These are phyloP conservation scores for Dimargaris xerosporica DNA, from an alignment of 192 early-diverging fungal species.

Conservation along the genomic window DNA sequence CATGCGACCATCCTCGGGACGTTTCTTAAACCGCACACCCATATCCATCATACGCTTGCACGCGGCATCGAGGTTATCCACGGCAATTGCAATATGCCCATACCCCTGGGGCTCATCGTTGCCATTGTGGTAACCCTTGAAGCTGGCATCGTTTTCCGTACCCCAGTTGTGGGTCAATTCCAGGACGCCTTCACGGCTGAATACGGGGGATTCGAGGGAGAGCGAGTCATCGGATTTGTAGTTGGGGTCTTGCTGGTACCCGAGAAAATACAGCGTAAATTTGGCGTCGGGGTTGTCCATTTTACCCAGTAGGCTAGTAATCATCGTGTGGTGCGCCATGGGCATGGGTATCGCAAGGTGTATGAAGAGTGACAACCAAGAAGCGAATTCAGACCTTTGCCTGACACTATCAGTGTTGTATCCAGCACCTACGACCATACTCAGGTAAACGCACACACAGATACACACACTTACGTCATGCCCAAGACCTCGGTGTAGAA, in stretches of 20 bases:
- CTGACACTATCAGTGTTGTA: too few relatives aligned
- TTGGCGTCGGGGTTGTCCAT: constrained; percentile 21
- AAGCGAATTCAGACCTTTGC: too few relatives aligned
- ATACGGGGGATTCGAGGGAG: constrained; percentile 25
- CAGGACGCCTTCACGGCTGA: constrained; percentile 51
- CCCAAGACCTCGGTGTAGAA: constrained; percentile 66
- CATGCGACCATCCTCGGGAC: constrained; percentile 57
- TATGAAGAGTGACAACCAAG: too few relatives aligned
- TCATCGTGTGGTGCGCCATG: too few relatives aligned
- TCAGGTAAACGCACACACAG: too few relatives aligned
- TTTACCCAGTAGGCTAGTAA: constrained; percentile 15
- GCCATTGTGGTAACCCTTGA: constrained; percentile 47
- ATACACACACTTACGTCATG: constrained; percentile 44
- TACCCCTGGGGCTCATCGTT: constrained; percentile 62
- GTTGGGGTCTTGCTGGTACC: constrained; percentile 35
- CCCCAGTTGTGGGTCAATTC: constrained; percentile 83
- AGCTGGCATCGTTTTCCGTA: constrained; percentile 46
- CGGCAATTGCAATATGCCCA: constrained; percentile 67
- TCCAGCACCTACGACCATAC: too few relatives aligned
- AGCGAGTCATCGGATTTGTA: too few relatives aligned
- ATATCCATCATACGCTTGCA: constrained; percentile 55
- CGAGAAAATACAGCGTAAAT: constrained; percentile 64
- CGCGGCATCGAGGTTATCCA: constrained; percentile 62
- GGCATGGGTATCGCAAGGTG: too few relatives aligned
- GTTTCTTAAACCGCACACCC: constrained; percentile 63